Base-by-base conservation (phyloP, 108 stramenopile genomes). In the Nitzschia inconspicua region DNA sequence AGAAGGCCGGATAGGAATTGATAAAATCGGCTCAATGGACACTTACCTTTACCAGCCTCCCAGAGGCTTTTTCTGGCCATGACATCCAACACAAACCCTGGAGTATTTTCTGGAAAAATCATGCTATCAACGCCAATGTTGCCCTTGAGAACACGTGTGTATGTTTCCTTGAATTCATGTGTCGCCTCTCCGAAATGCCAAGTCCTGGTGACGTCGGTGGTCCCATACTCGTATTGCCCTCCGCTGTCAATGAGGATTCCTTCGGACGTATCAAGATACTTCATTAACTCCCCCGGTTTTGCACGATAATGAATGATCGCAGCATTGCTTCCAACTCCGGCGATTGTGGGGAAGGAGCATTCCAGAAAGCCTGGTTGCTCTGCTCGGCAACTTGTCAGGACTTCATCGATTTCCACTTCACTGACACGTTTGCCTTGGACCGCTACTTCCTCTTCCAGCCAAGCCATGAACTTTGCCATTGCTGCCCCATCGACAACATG, bases 201-300 rank as follows among this genome's bases (percentile, higher is more conserved):
- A 1, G 98, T 99, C 32, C 98, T 74, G 0, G 98, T 99, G 0
- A 89, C 93, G 68, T 99, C 98, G 3, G 98, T 99, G 7, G 97
- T 99, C 11, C 99, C 99, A 66, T 95, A 95, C 6, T 50, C 68
- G 63, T 98, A 98, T 70, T 98, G 97, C 2, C 80, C 96, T 8
- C 93, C 96, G 5, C 91, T 84, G 74, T 97, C 97, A 72, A 96
- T 91, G 44, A 98, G 73, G 55, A 96, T 87, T 14, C 89, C 87
- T 35, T 82, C 60, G 14, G 57, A 66, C 36, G 57, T 77, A 64
- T 89, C 84, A 63, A 93, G 50, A 49, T 81, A 73, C 51, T 84
- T 74, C 43, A 89, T 61, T 29, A 86, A 59, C 3, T 88, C 84
- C 24, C 70, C 87, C 25, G 75, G 69, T 9, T 77, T 74, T 20